Base-by-base conservation (phyloP, 768 basidiomycete species). In the Lactarius indigo region DNA sequence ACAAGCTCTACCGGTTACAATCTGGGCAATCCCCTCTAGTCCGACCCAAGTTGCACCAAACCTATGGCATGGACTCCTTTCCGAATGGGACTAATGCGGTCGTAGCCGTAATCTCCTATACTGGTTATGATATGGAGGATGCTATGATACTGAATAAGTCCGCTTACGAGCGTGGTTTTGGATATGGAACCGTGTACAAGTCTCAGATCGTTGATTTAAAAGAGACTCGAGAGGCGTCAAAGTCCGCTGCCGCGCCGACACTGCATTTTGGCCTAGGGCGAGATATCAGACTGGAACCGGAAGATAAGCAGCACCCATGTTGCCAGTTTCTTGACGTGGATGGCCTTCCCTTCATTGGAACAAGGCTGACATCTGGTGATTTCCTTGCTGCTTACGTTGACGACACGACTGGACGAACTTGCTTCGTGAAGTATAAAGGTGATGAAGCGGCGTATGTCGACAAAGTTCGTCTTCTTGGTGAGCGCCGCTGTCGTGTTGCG, bases 101-200 rank as follows among this genome's bases (percentile, higher is more conserved):
- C 66, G 97, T 99, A 58, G 97, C 97, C n/a, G 97, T 99, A 74
- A 98, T 99, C 72, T 99, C 97, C 1, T 99, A 99, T 75, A 99
- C 97, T 4, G 97, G 97, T 4, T 99, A 99, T 78, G 97, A 99
- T 76, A 99, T 99, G 97, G 97, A 99, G 79, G 97, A 99, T 73
- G 97, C 97, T 71, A 99, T 99, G 97, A 99, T 99, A 71, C 80
- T 99, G 60, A 99, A 99, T 78, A 99, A 99, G 79, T 98, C 96
- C 1, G 90, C 94, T 3, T 95, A 99, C 75, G 97, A 99, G 78
- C 90, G 97, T 37, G 97, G 97, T 0, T 99, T 99, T 75, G 95
- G 84, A 1, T 96, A 98, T 74, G 97, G 97, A 31, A 93, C 95
- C 1, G 87, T 99, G 37, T 98, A 98, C 83, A 98, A 98, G 77